These are phyloP conservation scores for Fonsecaea pedrosoi DNA, from an alignment of 2,329 filamentous ascomycete genomes.

Conservation along the genomic window DNA sequence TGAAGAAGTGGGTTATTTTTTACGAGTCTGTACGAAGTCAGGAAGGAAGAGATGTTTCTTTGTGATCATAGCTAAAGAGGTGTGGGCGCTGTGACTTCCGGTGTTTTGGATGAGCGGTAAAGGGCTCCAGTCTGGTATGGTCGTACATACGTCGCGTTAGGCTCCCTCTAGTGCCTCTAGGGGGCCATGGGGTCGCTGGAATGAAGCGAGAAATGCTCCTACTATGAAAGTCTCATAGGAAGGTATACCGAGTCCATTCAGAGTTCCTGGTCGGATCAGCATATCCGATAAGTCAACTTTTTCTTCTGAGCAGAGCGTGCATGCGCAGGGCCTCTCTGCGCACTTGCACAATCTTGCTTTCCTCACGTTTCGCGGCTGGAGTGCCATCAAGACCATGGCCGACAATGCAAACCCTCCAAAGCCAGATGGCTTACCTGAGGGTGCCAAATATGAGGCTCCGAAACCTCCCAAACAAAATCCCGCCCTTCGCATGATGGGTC, in stretches of 20 bases:
- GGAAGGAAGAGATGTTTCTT: not conserved
- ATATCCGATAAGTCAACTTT: slow-evolving; percentile 21
- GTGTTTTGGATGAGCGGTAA: slow-evolving; percentile 6
- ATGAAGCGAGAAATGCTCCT: not conserved
- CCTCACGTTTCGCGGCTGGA: not conserved
- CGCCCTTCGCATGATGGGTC: slow-evolving; percentile 74
- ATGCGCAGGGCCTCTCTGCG: not conserved
- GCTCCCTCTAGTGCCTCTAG: not conserved
- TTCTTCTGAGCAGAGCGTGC: slow-evolving; percentile 5
- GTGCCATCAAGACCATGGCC: slow-evolving; percentile 44
- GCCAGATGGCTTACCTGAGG: slow-evolving; percentile 39
- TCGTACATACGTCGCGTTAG: no score
- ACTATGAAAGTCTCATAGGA: not conserved
- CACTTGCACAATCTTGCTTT: not conserved
- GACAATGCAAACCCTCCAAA: slow-evolving; percentile 43
- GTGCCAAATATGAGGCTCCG: slow-evolving; percentile 47
- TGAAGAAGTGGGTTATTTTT: not conserved
- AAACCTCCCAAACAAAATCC: slow-evolving; percentile 67
- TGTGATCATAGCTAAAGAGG: not conserved
- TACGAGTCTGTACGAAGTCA: not conserved
- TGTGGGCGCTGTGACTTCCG: not conserved
- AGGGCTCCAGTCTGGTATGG: not conserved
- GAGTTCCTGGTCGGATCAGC: slow-evolving; percentile 1
- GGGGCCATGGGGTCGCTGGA: not conserved
- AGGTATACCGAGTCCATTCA: slow-evolving; percentile 11